Conservation (phyloP, 164 flowering plant species). For the Taxillus chinensis region DNA sequence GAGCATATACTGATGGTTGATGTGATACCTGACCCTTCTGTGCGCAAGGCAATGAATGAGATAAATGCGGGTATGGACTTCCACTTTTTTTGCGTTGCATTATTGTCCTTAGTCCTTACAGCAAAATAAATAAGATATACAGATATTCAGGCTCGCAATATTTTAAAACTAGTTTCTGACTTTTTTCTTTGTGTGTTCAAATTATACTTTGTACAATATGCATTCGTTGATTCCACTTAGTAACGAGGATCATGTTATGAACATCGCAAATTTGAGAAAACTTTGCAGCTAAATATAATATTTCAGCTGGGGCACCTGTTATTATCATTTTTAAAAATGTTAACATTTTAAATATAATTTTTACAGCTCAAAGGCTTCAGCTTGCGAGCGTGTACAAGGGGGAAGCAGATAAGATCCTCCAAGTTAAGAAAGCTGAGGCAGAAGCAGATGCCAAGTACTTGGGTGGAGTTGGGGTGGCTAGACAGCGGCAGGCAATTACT, state of each 20-base stretch:
- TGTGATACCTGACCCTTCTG: conserved; percentile 81
- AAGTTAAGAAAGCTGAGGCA: conserved; percentile 86
- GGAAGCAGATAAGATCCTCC: conserved; percentile 90
- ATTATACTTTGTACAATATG: too few relatives aligned
- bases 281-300: too few relatives aligned
- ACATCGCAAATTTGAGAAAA: too few relatives aligned
- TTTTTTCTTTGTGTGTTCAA: too few relatives aligned
- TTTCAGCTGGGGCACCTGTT: too few relatives aligned
- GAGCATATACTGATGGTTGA: conserved; percentile 99
- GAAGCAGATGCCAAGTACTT: conserved; percentile 97
- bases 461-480: conserved; percentile 95
- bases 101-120: not conserved
- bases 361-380: conserved; percentile 91
- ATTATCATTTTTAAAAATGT: too few relatives aligned
- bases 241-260: too few relatives aligned
- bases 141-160: too few relatives aligned
- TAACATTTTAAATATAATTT: not conserved
- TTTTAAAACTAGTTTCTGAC: too few relatives aligned
- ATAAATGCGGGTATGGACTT: conserved; percentile 78
- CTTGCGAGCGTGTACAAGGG: conserved; percentile 96
- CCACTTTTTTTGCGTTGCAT: not conserved
- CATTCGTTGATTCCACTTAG: too few relatives aligned
- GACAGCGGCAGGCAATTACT: conserved; percentile 97
- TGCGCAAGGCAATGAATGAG: conserved; percentile 98
- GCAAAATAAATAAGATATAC: too few relatives aligned